Base-by-base conservation (phyloP, 2,329 filamentous ascomycete genomes). In the Acrocalymma vagum region DNA sequence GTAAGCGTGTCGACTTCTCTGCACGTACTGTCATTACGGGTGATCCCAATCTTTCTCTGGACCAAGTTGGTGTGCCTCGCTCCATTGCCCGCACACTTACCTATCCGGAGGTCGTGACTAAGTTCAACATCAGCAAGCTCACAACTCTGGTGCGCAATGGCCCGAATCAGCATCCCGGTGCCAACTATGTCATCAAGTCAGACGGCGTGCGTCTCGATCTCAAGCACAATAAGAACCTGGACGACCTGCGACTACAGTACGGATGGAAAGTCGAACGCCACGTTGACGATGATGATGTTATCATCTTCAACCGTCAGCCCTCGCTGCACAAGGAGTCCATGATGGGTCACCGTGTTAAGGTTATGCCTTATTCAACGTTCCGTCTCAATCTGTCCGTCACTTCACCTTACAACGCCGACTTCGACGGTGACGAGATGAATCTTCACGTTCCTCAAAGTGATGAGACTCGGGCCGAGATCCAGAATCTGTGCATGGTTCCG, bases 391-490 rank as follows among this genome's bases (percentile, higher is more conserved):
- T 99, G 57, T 99, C 94, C 0, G 94, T 99, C 64, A 99, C 95
- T 1, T 95, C 92, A 18, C 94, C 94, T 0, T 99, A 99, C 79
- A 99, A 99, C 76, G 94, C 94, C 60, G 94, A 99, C 88, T 99
- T 99, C 75, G 94, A 99, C 66, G 94, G 94, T 75, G 94, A 99
- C 70, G 94, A 99, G 74, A 99, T 99, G 94, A 99, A 99, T 69
- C 84, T 99, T 75, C 94, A 99, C 81, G 95, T 99, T 36, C 95
- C 94, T 4, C 94, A 99, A 66, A 94, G 89, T 24, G 92, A 99
- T 66, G 95, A 99, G 72, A 95, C 95, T 22, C 88, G 94, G 46
- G 91, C 95, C 29, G 94, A 99, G 72, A 84, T 99, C 58, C 90
- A 85, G 70, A 87, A 97, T 67, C 82, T 99, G 10, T 97, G 93